Evolutionary conservation across 371 early-diverging fungal genomes (phyloP).

Genomic region (Batrachochytrium dendrobatidis): DNA sequence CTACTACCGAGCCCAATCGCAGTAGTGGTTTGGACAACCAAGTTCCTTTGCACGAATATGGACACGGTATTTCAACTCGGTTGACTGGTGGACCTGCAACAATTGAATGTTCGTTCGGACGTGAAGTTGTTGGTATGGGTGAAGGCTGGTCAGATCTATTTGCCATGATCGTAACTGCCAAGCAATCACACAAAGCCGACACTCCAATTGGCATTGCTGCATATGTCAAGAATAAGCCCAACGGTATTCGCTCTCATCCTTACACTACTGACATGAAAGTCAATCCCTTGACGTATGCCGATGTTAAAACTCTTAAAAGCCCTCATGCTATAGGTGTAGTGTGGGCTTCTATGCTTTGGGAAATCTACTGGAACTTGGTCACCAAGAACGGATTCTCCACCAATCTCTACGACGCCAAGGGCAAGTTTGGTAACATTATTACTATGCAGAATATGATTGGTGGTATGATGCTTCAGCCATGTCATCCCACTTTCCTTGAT

Average conservation of each 20-base stretch:
- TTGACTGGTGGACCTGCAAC: conserved; percentile 35
- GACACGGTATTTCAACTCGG: conserved; percentile 39
- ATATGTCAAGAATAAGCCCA: conserved; percentile 28
- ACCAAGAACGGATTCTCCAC: conserved; percentile 46
- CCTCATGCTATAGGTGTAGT: conserved; percentile 34
- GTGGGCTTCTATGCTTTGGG: conserved; percentile 60
- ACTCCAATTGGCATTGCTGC: conserved; percentile 16
- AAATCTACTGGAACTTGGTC: conserved; percentile 78
- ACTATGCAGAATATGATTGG: conserved; percentile 82
- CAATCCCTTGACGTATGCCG: conserved; percentile 24
- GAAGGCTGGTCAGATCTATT: conserved; percentile 32
- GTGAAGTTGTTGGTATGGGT: conserved; percentile 28
- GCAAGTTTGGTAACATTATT: conserved; percentile 68
- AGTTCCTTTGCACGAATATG: conserved; percentile 40
- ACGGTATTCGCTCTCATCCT: conserved; percentile 23
- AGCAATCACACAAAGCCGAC: conserved; percentile 17
- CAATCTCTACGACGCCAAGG: conserved; percentile 18
- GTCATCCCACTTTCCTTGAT: too few relatives aligned
- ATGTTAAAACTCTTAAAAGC: conserved; percentile 6
- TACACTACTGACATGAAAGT: conserved; percentile 24
- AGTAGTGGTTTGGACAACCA: conserved; percentile 37
- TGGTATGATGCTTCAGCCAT: conserved; percentile 83
- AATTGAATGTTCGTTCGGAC: conserved; percentile 20
- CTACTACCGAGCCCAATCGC: conserved; percentile 12
- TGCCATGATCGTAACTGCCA: conserved; percentile 11